A percentile compares a stretch with the other conserved stretches of the same genome.
phyloP scores from a whole-genome alignment of 1,139 yeast species.

The Pichia cactophila region DNA sequence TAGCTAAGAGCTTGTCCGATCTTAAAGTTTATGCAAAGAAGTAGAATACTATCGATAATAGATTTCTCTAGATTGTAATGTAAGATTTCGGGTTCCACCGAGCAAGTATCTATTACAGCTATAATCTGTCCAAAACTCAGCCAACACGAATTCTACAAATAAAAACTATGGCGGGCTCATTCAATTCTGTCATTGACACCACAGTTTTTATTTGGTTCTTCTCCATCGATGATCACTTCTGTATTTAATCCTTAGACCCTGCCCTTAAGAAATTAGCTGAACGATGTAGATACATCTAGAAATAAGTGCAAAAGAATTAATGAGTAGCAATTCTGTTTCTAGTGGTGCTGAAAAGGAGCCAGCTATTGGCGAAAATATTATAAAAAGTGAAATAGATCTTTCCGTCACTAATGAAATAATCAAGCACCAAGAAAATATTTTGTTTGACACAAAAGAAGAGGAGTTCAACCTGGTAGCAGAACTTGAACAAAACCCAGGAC shows the following conservation, averaged over 20 bases:
- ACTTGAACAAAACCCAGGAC: background rate
- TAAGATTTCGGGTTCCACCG: background rate
- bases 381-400: background rate
- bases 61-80: too few relatives aligned
- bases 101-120: background rate
- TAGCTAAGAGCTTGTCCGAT: too few relatives aligned
- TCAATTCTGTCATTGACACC: background rate
- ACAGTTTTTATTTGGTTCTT: background rate
- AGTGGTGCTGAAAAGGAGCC: background rate
- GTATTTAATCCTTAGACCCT: background rate
- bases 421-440: background rate
- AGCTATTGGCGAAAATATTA: too few relatives aligned
- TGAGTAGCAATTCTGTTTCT: background rate
- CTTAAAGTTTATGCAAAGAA: too few relatives aligned
- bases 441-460: constrained; percentile 1
- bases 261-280: too few relatives aligned
- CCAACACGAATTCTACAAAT: too few relatives aligned
- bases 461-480: background rate
- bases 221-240: background rate
- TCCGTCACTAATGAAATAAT: background rate
- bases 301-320: background rate
- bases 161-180: background rate
- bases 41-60: too few relatives aligned
- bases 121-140: too few relatives aligned
- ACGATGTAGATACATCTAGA: background rate